Evolutionary conservation across 495 filamentous ascomycete species (phyloP).

Genomic region (Penicillium chermesinum): DNA sequence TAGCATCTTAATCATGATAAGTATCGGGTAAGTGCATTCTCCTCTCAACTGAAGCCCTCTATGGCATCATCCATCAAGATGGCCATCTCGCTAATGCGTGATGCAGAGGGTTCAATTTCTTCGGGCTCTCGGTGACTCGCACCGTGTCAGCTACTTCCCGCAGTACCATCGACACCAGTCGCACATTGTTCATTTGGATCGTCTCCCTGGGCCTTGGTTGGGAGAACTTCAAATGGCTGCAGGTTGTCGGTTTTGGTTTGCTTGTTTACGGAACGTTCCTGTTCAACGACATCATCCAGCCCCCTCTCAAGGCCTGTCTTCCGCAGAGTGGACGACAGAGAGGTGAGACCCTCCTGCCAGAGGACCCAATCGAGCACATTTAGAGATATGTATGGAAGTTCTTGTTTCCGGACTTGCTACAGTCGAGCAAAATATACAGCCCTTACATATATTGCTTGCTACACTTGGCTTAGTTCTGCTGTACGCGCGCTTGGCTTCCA

Average conservation of each 20-base stretch:
- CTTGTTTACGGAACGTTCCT: slow-evolving; percentile 96
- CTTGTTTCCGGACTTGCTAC: no score
- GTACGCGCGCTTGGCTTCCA: no score
- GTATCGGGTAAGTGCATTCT: slow-evolving; percentile 68
- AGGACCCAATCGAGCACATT: slow-evolving; percentile 79
- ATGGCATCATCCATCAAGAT: not conserved
- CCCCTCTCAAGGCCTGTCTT: slow-evolving; percentile 65
- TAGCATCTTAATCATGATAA: slow-evolving; percentile 89
- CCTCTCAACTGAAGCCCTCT: not conserved
- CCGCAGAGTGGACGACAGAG: slow-evolving; percentile 21
- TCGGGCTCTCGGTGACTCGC: slow-evolving; percentile 87
- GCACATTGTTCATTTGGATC: slow-evolving; percentile 97
- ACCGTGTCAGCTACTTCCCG: slow-evolving; percentile 84
- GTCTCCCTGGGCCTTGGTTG: slow-evolving; percentile 89
- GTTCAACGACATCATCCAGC: slow-evolving; percentile 86
- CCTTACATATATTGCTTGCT: no score
- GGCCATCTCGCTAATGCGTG: slow-evolving; percentile 9
- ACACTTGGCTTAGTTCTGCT: no score
- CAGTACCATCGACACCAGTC: slow-evolving; percentile 94
- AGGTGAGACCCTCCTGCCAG: slow-evolving; percentile 65
- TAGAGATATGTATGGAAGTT: no score
- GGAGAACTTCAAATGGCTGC: slow-evolving; percentile 98
- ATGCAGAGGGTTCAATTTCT: slow-evolving; percentile 91
- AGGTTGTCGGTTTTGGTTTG: slow-evolving; percentile 80
- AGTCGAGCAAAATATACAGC: no score